These are phyloP conservation scores for Pyronema omphalodes DNA, from an alignment of 495 filamentous ascomycete genomes.

Conservation along the genomic window DNA sequence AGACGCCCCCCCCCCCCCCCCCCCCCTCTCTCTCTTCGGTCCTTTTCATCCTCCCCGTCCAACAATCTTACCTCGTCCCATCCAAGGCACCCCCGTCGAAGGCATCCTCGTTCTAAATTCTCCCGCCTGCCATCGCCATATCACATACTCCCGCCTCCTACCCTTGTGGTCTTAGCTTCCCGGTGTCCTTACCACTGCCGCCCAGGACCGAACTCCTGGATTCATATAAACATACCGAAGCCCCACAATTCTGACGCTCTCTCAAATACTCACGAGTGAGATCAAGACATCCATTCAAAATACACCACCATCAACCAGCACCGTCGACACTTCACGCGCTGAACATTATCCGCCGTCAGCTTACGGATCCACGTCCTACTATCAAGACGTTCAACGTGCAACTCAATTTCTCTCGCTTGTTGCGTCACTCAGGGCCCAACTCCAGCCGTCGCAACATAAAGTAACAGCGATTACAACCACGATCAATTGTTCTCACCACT, in stretches of 20 bases:
- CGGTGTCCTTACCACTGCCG: too few species aligned
- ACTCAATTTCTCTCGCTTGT: too few species aligned
- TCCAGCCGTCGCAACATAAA: background rate
- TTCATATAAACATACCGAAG: background rate
- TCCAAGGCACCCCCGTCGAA: too few species aligned
- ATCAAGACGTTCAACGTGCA: too few species aligned
- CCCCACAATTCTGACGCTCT: background rate
- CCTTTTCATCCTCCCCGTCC: too few species aligned
- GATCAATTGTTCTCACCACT: background rate
- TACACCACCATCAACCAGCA: background rate
- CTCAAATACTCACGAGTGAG: background rate
- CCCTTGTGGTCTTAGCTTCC: background rate
- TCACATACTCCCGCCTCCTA: conserved; percentile 7
- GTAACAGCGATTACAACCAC: background rate
- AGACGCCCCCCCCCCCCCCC: conserved; percentile 3
- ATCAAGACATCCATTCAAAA: background rate
- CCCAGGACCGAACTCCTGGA: background rate
- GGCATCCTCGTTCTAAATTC: background rate
- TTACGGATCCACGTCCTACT: too few species aligned
- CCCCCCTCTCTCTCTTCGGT: background rate
- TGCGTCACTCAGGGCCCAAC: too few species aligned
- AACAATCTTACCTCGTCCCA: too few species aligned
- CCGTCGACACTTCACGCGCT: background rate
- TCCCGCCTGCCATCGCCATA: conserved; percentile 1
- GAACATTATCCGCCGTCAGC: too few species aligned